Evolutionary conservation across 169 alveolate genomes (phyloP).

Genomic region (Cryptosporidium meleagridis): DNA sequence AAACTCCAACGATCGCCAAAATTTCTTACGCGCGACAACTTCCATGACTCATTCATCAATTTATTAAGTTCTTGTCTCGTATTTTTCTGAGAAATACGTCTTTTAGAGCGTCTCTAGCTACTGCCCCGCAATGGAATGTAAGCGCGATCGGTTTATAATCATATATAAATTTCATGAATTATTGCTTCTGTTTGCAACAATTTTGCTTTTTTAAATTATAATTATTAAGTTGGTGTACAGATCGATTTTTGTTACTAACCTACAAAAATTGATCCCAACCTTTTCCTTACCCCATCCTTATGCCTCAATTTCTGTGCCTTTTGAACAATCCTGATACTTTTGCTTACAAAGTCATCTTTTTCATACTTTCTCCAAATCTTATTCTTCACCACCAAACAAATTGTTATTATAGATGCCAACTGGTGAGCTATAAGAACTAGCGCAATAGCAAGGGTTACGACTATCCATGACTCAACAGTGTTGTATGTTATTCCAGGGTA

Average conservation of each 20-base stretch:
- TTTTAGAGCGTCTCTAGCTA: constrained; percentile 39
- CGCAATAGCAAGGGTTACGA: constrained; percentile 33
- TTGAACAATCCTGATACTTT: constrained; percentile 10
- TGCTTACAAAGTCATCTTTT: constrained; percentile 31
- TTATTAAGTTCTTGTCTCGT: constrained; percentile 57
- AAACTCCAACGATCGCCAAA: constrained; percentile 6
- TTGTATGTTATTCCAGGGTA: constrained; percentile 72
- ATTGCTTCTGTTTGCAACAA: background rate
- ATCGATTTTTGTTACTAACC: background rate
- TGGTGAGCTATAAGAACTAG: constrained; percentile 66
- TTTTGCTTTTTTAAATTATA: no score
- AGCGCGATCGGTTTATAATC: background rate
- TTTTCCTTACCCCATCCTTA: constrained; percentile 41
- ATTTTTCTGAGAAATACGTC: constrained; percentile 37
- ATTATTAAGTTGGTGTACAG: background rate
- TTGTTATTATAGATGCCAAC: constrained; percentile 39
- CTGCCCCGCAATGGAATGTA: constrained; percentile 27
- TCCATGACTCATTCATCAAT: constrained; percentile 21
- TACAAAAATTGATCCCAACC: constrained; percentile 59
- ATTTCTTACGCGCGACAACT: constrained; percentile 58
- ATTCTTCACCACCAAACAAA: constrained; percentile 34
- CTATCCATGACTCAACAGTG: constrained; percentile 62
- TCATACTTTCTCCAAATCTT: constrained; percentile 43
- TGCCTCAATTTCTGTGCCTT: constrained; percentile 49
- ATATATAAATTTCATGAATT: background rate